Evolutionary conservation across 1,284 basidiomycete species (phyloP).

Genomic region (Testicularia cyperi): DNA sequence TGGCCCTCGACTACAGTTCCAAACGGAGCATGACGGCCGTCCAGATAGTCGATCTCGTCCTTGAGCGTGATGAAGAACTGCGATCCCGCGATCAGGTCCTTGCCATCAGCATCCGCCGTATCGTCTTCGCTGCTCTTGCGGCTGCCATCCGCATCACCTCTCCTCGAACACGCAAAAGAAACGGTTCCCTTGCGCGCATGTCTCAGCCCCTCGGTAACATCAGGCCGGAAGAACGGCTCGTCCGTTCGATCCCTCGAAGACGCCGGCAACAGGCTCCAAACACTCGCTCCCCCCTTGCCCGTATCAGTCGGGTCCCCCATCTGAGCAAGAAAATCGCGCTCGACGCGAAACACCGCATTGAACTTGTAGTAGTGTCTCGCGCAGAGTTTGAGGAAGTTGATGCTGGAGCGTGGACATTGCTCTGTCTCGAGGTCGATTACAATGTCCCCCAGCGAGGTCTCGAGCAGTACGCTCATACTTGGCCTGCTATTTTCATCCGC

Average conservation of each 20-base stretch:
- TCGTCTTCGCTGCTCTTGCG: constrained; percentile 1
- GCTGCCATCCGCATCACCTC: too few species aligned
- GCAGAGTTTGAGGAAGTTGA: constrained; percentile 96
- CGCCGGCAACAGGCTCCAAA: constrained; percentile 61
- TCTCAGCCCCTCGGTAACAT: constrained; percentile 75
- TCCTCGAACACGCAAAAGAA: constrained; percentile 62
- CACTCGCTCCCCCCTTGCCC: constrained; percentile 69
- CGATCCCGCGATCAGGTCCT: constrained; percentile 81
- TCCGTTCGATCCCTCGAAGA: constrained; percentile 12
- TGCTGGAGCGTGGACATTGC: constrained; percentile 80
- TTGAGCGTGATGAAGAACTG: constrained; percentile 95
- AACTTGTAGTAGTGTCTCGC: constrained; percentile 95
- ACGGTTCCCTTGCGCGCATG: constrained; percentile 85
- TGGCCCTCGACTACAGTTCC: constrained; percentile 91
- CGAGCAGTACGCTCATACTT: constrained; percentile 94
- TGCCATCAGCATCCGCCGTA: constrained; percentile 48
- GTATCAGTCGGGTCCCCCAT: constrained; percentile 91
- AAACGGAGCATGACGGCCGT: constrained; percentile 93
- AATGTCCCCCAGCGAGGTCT: constrained; percentile 92
- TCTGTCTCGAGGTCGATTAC: constrained; percentile 95
- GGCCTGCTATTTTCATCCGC: too few species aligned
- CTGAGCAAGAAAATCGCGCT: constrained; percentile 94
- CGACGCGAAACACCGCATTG: constrained; percentile 82
- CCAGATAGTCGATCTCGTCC: constrained; percentile 88
- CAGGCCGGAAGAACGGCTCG: constrained; percentile 79